A percentile compares a stretch with the other conserved stretches of the same genome.
phyloP scores from a whole-genome alignment of 2,329 filamentous ascomycete genomes.

The Calycina herbarum region DNA sequence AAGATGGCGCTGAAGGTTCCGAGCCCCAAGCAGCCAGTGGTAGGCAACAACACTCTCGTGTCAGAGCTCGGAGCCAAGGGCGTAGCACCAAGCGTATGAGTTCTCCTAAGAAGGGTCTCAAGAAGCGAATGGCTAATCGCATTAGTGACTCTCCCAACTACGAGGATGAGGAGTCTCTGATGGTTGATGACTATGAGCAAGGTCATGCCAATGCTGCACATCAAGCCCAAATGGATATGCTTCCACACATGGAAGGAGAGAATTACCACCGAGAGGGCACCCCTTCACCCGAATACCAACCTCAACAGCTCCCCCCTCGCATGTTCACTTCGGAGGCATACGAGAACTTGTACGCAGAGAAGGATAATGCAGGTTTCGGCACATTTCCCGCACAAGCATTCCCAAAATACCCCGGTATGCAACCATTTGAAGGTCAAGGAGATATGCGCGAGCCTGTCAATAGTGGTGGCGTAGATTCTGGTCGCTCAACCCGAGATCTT shows the following conservation, averaged over 20 bases:
- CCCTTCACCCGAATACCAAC: background rate
- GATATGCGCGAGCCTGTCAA: background rate
- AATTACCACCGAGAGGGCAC: background rate
- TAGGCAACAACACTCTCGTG: background rate
- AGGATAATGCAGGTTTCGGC: background rate
- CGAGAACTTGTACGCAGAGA: background rate
- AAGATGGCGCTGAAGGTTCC: background rate
- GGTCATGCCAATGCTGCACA: background rate
- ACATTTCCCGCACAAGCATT: background rate
- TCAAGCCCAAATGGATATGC: background rate
- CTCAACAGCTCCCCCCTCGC: background rate
- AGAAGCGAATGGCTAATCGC: background rate
- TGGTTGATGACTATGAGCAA: background rate
- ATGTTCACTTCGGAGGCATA: background rate
- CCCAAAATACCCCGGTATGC: background rate
- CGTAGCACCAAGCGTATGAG: background rate
- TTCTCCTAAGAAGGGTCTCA: background rate
- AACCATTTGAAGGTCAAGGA: background rate
- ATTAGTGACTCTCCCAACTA: background rate
- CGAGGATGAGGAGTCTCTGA: background rate
- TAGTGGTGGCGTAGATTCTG: background rate
- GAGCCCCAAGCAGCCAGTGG: background rate
- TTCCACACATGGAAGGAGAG: background rate
- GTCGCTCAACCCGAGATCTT: conserved; percentile 13
- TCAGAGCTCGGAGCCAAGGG: background rate